phyloP scores from a whole-genome alignment of 2,329 filamentous ascomycete genomes.

The Curvularia sp. region DNA sequence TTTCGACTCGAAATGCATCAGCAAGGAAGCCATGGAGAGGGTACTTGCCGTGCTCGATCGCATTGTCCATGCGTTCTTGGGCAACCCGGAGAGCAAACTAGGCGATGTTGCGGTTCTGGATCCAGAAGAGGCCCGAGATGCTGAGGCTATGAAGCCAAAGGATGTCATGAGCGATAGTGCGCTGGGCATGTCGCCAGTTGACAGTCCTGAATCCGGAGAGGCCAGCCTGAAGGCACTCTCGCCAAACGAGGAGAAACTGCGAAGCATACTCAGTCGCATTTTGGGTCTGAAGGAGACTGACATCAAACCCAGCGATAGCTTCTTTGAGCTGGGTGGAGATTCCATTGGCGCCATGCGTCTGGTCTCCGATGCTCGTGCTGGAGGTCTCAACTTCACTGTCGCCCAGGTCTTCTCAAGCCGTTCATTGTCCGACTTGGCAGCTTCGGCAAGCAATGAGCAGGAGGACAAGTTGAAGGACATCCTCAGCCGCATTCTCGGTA shows the following conservation, averaged over 20 bases:
- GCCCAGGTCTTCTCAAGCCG: conserved; percentile 53
- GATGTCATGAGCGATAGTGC: conserved; percentile 34
- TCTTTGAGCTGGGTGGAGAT: conserved; percentile 57
- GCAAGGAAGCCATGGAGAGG: conserved; percentile 59
- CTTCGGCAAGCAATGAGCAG: conserved; percentile 49
- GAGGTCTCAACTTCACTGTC: conserved; percentile 51
- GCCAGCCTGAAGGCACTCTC: conserved; percentile 21
- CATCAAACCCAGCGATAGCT: conserved; percentile 52
- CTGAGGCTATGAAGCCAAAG: conserved; percentile 31
- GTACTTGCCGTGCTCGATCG: conserved; percentile 61
- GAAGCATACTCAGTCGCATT: conserved; percentile 34
- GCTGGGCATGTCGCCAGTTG: conserved; percentile 23
- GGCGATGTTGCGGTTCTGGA: conserved; percentile 40
- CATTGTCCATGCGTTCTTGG: conserved; percentile 60
- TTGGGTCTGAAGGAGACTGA: conserved; percentile 37
- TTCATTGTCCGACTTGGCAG: conserved; percentile 61
- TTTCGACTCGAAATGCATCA: conserved; percentile 68
- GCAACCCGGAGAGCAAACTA: conserved; percentile 44
- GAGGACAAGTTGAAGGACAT: conserved; percentile 40
- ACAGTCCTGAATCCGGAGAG: conserved; percentile 10
- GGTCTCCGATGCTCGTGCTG: conserved; percentile 48
- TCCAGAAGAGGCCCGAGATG: conserved; percentile 40
- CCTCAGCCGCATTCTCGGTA: conserved; percentile 40
- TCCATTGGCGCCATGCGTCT: conserved; percentile 57
- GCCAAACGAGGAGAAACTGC: conserved; percentile 38